phyloP scores from a whole-genome alignment of 2,329 filamentous ascomycete species.

The Bipolaris victoriae region DNA sequence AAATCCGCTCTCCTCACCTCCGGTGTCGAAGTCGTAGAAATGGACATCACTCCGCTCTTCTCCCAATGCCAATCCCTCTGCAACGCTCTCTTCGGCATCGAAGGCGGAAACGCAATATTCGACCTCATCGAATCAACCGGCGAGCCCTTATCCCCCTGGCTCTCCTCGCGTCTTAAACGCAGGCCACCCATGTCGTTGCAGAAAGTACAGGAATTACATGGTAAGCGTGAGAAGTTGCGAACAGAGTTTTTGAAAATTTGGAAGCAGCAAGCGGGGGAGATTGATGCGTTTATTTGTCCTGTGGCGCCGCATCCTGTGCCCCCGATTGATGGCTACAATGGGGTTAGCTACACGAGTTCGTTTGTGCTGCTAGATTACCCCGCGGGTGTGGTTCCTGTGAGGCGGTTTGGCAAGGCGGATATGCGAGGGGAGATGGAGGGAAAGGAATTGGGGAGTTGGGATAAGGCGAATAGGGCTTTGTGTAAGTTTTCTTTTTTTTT shows the following conservation, averaged over 20 bases:
- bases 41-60: slow-evolving; percentile 60
- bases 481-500: slow-evolving; percentile 50
- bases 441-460: slow-evolving; percentile 61
- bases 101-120: slow-evolving; percentile 63
- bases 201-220: slow-evolving; percentile 60
- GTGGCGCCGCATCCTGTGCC: slow-evolving; percentile 69
- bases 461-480: slow-evolving; percentile 64
- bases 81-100: slow-evolving; percentile 64
- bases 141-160: slow-evolving; percentile 67
- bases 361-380: slow-evolving; percentile 70
- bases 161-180: slow-evolving; percentile 59
- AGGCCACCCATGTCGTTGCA: slow-evolving; percentile 56
- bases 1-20: slow-evolving; percentile 38
- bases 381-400: slow-evolving; percentile 63
- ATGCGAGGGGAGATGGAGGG: slow-evolving; percentile 55
- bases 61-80: slow-evolving; percentile 63
- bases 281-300: slow-evolving; percentile 69
- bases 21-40: slow-evolving; percentile 64
- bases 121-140: slow-evolving; percentile 61
- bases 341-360: slow-evolving; percentile 65
- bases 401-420: slow-evolving; percentile 58
- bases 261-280: slow-evolving; percentile 51
- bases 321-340: slow-evolving; percentile 67
- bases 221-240: slow-evolving; percentile 59
- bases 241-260: slow-evolving; percentile 65